Evolutionary conservation across 2,329 filamentous ascomycete genomes (phyloP), one percentile per base, ranked within the genome.

Genomic region (Fusarium luffae): DNA sequence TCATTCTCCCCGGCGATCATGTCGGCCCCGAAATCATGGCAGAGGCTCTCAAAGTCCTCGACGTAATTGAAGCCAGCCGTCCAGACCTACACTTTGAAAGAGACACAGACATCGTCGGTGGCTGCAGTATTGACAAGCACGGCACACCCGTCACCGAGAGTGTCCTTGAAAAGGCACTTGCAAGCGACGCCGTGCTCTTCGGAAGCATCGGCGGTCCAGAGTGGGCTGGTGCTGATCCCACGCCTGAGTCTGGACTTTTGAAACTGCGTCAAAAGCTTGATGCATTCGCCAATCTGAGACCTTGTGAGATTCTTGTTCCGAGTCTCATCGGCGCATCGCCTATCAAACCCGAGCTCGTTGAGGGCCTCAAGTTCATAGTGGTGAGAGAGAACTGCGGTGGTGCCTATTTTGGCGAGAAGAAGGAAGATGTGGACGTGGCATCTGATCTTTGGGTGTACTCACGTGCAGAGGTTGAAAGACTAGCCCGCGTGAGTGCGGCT

Each of bases 361-460:
- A 72, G 2, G 84, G 82, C 7, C 82, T 82, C 19, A 80, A 85
- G 59, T 85, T 85, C 69, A 81, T 85, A 63, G 78, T 86, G 4
- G 80, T 86, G 16, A 76, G 84, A 18, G 84, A 86, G 73, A 85
- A 85, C 66, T 84, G 82, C 63, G 83, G 83, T 9, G 84, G 84
- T 12, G 82, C 83, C 3, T 86, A 85, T 69, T 85, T 83, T 72
- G 85, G 85, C 11, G 71, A 79, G 16, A 86, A 86, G 68, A 75
- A 78, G 8, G 84, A 85, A 68, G 73, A 79, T 23, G 66, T 75
- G 3, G 81, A 83, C 32, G 74, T 79, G 13, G 84, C 81, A 0
- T 84, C 81, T 9, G 85, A 86, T 71, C 77, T 83, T 5, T 85
- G 83, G 83, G 74, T 80, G 10, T 86, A 86, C 69, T 76, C 75